Evolutionary conservation across 805 yeast species (phyloP).

Genomic region (Sporopachydermia lactativora): DNA sequence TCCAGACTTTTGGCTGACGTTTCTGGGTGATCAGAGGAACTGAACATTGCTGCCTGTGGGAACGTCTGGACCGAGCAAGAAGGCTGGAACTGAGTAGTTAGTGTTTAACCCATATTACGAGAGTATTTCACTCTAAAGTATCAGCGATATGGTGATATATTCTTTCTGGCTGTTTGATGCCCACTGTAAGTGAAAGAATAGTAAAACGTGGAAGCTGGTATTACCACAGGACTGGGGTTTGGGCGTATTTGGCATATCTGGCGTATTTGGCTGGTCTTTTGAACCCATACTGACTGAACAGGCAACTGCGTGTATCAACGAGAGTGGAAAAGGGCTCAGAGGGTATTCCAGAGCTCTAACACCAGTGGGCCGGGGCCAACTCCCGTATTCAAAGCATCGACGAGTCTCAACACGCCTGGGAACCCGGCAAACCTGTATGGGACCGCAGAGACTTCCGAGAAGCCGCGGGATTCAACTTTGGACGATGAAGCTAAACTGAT

Average conservation of each 20-base stretch:
- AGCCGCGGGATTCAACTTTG: constrained; percentile 18
- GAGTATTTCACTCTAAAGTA: not conserved
- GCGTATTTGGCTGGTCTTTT: no score
- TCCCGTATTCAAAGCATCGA: not conserved
- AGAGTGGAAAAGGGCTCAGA: not conserved
- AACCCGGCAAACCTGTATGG: constrained; percentile 12
- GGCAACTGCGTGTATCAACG: not conserved
- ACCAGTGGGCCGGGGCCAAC: not conserved
- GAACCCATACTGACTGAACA: not conserved
- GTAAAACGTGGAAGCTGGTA: no score
- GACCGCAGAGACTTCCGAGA: constrained; percentile 7
- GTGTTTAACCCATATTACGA: no score
- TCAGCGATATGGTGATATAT: not conserved
- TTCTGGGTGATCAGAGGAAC: no score
- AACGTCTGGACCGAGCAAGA: no score
- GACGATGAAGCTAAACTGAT: constrained; percentile 68
- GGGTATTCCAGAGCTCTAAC: not conserved
- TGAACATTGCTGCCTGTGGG: no score
- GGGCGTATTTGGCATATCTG: no score
- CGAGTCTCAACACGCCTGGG: not conserved
- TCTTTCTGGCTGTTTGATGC: not conserved
- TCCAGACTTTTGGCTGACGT: no score
- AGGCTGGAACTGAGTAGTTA: no score
- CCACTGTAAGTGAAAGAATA: constrained; percentile 2
- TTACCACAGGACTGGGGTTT: no score